Evolutionary conservation across 495 filamentous ascomycete species (phyloP).

Genomic region (Penicillium verhagenii): DNA sequence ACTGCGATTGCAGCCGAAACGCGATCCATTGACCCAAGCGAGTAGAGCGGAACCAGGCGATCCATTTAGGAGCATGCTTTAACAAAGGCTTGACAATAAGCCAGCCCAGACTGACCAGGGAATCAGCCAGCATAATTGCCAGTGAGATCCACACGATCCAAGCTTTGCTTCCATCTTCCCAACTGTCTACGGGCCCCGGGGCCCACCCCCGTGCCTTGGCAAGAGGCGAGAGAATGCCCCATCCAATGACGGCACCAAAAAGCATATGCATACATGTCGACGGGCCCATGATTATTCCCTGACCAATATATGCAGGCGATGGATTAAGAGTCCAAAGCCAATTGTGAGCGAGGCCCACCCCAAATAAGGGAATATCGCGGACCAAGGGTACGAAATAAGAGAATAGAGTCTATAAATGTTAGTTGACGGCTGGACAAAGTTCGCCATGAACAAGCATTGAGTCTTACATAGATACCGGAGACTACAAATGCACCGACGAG

Average conservation of each 20-base stretch:
- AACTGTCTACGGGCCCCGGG: conserved; percentile 78
- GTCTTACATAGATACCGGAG: conserved; percentile 53
- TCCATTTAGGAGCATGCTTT: conserved; percentile 35
- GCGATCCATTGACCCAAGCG: conserved; percentile 27
- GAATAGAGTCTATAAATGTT: conserved; percentile 63
- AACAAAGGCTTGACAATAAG: conserved; percentile 65
- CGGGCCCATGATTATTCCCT: conserved; percentile 78
- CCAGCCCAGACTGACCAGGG: conserved; percentile 82
- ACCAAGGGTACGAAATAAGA: conserved; percentile 91
- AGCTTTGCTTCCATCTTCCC: conserved; percentile 88
- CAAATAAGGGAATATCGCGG: conserved; percentile 82
- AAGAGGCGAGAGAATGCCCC: conserved; percentile 86
- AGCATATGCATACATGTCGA: conserved; percentile 95
- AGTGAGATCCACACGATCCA: conserved; percentile 98
- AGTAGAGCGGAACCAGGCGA: conserved; percentile 27
- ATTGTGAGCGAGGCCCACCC: conserved; percentile 63
- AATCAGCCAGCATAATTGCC: conserved; percentile 95
- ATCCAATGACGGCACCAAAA: conserved; percentile 83
- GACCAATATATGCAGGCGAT: conserved; percentile 87
- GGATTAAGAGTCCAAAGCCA: conserved; percentile 98
- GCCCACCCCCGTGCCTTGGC: conserved; percentile 88
- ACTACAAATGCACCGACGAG: conserved; percentile 57
- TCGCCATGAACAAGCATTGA: background rate
- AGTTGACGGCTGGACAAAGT: background rate
- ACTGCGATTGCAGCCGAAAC: conserved; percentile 11